Evolutionary conservation across 352 stramenopile genomes (phyloP).

Genomic region (Elongisporangium senticosum): DNA sequence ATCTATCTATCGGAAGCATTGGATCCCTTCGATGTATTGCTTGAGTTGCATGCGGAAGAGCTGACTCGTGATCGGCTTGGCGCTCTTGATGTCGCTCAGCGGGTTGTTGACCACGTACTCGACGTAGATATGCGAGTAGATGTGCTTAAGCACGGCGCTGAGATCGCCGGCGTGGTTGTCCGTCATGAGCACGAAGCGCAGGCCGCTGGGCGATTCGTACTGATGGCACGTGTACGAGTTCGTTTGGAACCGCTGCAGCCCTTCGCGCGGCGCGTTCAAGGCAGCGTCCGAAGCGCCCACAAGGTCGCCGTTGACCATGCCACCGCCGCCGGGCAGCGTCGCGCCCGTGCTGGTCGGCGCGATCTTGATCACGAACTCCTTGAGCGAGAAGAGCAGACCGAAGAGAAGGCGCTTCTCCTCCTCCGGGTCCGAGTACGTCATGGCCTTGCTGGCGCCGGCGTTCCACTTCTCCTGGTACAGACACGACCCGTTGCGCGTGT

Average conservation of each 20-base stretch:
- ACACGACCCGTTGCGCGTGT: slow-evolving; percentile 84
- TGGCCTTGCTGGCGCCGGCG: slow-evolving; percentile 35
- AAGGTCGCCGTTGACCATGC: slow-evolving; percentile 10
- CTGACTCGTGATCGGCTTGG: slow-evolving; percentile 72
- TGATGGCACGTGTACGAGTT: slow-evolving; percentile 89
- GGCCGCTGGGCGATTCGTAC: slow-evolving; percentile 85
- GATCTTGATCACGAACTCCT: slow-evolving; percentile 84
- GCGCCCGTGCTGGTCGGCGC: slow-evolving; percentile 22
- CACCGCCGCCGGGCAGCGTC: slow-evolving; percentile 6
- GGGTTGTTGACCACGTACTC: slow-evolving; percentile 90
- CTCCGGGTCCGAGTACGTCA: slow-evolving; percentile 75
- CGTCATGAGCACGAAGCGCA: slow-evolving; percentile 90
- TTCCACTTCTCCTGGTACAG: slow-evolving; percentile 91
- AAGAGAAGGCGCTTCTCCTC: slow-evolving; percentile 91
- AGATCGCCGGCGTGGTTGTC: slow-evolving; percentile 85
- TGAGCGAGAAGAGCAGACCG: slow-evolving; percentile 89
- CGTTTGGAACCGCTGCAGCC: slow-evolving; percentile 82
- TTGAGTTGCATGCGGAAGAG: slow-evolving; percentile 67
- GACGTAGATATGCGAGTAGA: slow-evolving; percentile 89
- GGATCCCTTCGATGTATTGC: slow-evolving; percentile 70
- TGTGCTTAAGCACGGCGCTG: slow-evolving; percentile 72
- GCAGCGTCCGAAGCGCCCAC: background rate
- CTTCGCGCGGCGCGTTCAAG: slow-evolving; percentile 15
- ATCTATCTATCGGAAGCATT: slow-evolving; percentile 49
- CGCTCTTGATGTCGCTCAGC: slow-evolving; percentile 65